Conservation (phyloP, 768 basidiomycete genomes). For the Inosperma sp. region DNA sequence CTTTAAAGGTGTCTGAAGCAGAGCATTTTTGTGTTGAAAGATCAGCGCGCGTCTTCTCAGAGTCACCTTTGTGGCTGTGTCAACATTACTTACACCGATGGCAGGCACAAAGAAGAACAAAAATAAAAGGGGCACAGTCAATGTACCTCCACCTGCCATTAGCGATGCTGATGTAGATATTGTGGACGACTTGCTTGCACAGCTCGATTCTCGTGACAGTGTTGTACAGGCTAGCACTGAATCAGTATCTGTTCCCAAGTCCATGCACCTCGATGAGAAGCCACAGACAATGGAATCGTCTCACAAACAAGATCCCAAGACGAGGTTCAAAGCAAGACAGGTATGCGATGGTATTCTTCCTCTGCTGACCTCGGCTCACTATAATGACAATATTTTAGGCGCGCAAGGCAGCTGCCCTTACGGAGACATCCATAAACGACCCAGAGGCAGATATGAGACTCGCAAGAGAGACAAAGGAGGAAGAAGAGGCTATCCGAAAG, state of each 20-base stretch:
- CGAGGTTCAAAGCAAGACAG: constrained; percentile 67
- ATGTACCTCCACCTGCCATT: constrained; percentile 25
- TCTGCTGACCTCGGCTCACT: background rate
- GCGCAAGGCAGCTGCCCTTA: constrained; percentile 63
- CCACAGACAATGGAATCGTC: constrained; percentile 26
- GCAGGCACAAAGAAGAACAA: constrained; percentile 54
- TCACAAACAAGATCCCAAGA: constrained; percentile 54
- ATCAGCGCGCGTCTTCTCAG: no score
- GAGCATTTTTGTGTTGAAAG: constrained; percentile 6
- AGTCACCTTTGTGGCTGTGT: background rate
- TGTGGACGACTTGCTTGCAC: constrained; percentile 70
- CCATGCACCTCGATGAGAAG: constrained; percentile 40
- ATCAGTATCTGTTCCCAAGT: constrained; percentile 44
- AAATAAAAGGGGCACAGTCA: constrained; percentile 42
- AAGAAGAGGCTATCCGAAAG: constrained; percentile 57
- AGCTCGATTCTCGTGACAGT: constrained; percentile 63
- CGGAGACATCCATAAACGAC: constrained; percentile 50
- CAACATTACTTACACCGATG: constrained; percentile 30
- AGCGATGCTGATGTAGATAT: constrained; percentile 50
- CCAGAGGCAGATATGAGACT: constrained; percentile 55
- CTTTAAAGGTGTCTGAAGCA: constrained; percentile 13
- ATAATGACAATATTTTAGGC: constrained; percentile 41
- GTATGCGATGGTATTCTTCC: constrained; percentile 33
- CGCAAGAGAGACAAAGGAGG: constrained; percentile 61
- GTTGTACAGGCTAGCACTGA: constrained; percentile 46